Evolutionary conservation across 495 filamentous ascomycete species (phyloP).

Genomic region (Cudoniella acicularis): DNA sequence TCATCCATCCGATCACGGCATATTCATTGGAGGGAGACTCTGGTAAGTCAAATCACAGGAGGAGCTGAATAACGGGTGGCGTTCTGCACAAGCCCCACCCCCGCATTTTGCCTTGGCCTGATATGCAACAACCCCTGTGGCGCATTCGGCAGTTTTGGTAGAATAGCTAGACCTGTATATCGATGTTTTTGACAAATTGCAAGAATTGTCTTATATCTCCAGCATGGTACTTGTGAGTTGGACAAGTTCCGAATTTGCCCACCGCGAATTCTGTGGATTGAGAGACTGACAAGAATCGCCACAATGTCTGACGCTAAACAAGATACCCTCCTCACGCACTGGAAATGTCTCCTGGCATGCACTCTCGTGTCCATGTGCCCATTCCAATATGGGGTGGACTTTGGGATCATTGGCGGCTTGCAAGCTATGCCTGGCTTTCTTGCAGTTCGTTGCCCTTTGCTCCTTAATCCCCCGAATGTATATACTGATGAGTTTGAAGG

Average conservation of each 20-base stretch:
- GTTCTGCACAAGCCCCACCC: background rate
- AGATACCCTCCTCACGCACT: constrained; percentile 17
- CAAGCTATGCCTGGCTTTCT: constrained; percentile 63
- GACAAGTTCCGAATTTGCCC: too few species aligned
- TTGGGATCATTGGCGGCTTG: constrained; percentile 56
- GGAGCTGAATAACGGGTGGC: background rate
- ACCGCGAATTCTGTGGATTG: background rate
- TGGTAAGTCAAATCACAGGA: background rate
- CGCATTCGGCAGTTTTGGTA: background rate
- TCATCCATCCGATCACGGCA: background rate
- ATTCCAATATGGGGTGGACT: constrained; percentile 63
- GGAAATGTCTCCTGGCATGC: constrained; percentile 38
- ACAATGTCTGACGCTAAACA: background rate
- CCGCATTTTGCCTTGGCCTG: background rate
- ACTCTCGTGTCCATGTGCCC: constrained; percentile 47
- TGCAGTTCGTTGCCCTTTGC: constrained; percentile 29
- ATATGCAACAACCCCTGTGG: background rate
- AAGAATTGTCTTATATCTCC: background rate
- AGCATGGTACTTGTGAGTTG: background rate
- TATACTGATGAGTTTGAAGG: background rate
- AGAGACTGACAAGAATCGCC: background rate
- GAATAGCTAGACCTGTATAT: background rate
- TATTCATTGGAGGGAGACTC: background rate
- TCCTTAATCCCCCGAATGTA: constrained; percentile 6
- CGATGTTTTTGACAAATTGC: background rate